A percentile compares a stretch with the other conserved stretches of the same genome.
Evolutionary conservation across 345 rosid species (phyloP).

Genomic region (Schrenkiella parvula): DNA sequence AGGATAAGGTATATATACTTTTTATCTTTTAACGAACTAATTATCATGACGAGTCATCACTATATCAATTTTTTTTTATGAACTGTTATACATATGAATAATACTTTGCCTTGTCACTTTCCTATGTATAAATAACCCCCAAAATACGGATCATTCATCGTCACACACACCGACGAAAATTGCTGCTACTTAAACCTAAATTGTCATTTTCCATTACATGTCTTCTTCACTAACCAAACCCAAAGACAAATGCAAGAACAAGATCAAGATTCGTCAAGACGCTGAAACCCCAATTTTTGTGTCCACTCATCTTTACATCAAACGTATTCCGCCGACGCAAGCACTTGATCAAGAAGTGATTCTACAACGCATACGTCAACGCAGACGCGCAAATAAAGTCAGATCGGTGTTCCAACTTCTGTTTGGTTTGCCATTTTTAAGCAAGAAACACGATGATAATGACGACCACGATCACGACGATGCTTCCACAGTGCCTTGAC

Average conservation of each 20-base stretch:
- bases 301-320: conserved; percentile 22
- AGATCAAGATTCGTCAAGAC: conserved; percentile 13
- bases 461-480: conserved; percentile 3
- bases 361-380: conserved; percentile 23
- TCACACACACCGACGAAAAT: background rate
- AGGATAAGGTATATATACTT: background rate
- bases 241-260: conserved; percentile 8
- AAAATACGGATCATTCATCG: background rate
- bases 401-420: conserved; percentile 9
- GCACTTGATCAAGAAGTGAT: conserved; percentile 22
- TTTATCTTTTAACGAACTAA: background rate
- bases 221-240: conserved; percentile 24
- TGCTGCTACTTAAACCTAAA: background rate
- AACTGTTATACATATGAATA: background rate
- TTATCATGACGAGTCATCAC: background rate
- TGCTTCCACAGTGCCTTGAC: conserved; percentile 5
- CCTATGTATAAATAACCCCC: background rate
- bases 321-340: conserved; percentile 19
- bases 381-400: conserved; percentile 18
- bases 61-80: background rate
- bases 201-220: conserved; percentile 7
- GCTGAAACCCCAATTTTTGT: background rate
- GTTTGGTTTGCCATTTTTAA: conserved; percentile 13
- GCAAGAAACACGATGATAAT: background rate
- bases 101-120: background rate